Evolutionary conservation across 495 filamentous ascomycete species (phyloP), one percentile per base, ranked within the genome.

Genomic region (Lepraria neglecta): DNA sequence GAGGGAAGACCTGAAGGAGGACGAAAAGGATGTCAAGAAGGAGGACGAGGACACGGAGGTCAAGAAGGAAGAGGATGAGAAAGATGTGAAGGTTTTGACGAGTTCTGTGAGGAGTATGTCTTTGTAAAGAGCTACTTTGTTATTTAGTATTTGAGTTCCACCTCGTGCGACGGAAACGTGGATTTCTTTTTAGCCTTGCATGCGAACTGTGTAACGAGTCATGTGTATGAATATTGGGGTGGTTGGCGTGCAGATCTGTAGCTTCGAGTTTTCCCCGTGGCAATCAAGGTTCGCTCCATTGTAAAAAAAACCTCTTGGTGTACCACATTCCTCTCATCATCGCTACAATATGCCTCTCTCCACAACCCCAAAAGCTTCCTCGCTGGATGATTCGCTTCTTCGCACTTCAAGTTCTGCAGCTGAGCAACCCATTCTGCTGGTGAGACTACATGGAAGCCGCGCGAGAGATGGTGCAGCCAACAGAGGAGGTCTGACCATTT

Each of bases 321-420:
- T 45, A 9, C 33, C 45, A 65, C 59, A 28, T 45, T 35, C 17
- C 21, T 52, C 38, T 59, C 55, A 15, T 65, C 50, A 5, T 67
- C 60, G 15, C 45, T 47, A 27, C 56, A 57, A 59, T 76, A 77
- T 4, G 68, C 67, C 19, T 72, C 64, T 60, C 70, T 75, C 82
- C 80, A 84, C 7, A 79, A 47, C 6, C 75, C 75, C 17, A 81
- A 54, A 31, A 83, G 63, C 28, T 75, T 76, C 62, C 75, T 68
- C 7, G 69, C 69, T 9, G 72, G 73, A 64, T 79, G 70, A 27
- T 68, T 60, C 17, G 40, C 68, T 7, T 64, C 63, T 15, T 66
- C 46, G 27, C 47, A 53, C 19, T 70, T 61, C 10, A 70, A 59
- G 1, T 59, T 43, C 17, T 80, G 75, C 40, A 82, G 58, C 46